A percentile compares a stretch with the other conserved stretches of the same genome.
Evolutionary conservation across 768 basidiomycete species (phyloP).

Genomic region (Agrocybe praecox): DNA sequence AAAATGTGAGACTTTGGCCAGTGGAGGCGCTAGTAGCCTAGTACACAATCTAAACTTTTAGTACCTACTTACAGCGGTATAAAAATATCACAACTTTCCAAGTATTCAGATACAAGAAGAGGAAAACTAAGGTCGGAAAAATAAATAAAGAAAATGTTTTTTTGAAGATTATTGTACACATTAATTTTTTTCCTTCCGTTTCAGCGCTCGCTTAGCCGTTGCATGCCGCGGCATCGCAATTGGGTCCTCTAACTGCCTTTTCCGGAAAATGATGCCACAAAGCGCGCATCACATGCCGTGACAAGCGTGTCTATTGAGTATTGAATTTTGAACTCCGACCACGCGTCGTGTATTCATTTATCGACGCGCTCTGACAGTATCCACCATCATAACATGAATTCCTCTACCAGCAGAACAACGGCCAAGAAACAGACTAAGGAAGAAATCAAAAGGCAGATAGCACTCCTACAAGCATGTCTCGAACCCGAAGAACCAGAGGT

Average conservation of each 20-base stretch:
- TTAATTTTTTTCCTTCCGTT: too few relatives aligned
- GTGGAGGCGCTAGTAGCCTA: too few relatives aligned
- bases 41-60: too few relatives aligned
- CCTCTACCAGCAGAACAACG: constrained; percentile 43
- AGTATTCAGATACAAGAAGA: too few relatives aligned
- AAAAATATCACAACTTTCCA: too few relatives aligned
- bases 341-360: constrained; percentile 7
- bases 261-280: background rate
- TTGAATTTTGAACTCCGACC: constrained; percentile 5
- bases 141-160: background rate
- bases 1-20: too few relatives aligned
- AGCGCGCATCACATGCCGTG: constrained; percentile 4
- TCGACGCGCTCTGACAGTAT: background rate
- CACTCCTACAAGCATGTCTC: constrained; percentile 44
- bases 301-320: background rate
- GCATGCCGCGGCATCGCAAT: background rate
- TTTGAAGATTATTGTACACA: too few relatives aligned
- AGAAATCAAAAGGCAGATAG: constrained; percentile 58
- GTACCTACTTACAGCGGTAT: too few relatives aligned
- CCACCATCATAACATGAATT: constrained; percentile 47
- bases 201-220: background rate
- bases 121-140: background rate
- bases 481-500: constrained; percentile 42
- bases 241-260: background rate
- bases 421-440: constrained; percentile 44